Evolutionary conservation across 1,139 yeast genomes (phyloP), one percentile per base, ranked within the genome.

Genomic region (Ogataea hybrid): DNA sequence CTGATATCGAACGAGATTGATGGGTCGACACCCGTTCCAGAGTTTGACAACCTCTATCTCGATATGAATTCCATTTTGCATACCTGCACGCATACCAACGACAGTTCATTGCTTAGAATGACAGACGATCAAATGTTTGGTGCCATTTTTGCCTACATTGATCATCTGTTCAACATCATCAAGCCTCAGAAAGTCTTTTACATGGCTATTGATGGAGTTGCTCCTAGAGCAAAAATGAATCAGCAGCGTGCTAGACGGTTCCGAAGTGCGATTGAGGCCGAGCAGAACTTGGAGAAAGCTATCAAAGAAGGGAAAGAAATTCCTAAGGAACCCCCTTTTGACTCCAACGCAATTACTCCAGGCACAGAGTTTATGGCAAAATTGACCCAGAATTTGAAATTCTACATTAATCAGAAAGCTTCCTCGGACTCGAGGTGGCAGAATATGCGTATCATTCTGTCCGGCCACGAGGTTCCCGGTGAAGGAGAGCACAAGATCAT

Each of bases 181-280:
- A 81, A 81, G 59, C 99, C 99, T 6, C 75, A 85, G 56, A 77
- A 88, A 61, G 79, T 86, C 25, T 87, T 94, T 56, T 90, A 85
- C 64, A 90, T 94, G 95, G 98, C 99, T 5, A 89, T 94, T 49
- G 99, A 94, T 68, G 99, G 99, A 53, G 99, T 94, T 39, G 98
- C 98, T 0, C 99, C 99, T 39, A 75, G 99, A 59, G 99, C 99
- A 21, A 94, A 94, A 62, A 94, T 94, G 97, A 94, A 94, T 62
- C 99, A 94, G 65, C 99, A 94, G 65, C 81, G 99, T 65, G 85
- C 98, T 2, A 81, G 99, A 70, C 79, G 99, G 65, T 94, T 94
- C 63, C 74, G 98, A 64, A 81, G 97, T 11, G 98, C 98, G 0
- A 79, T 83, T 57, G 98, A 94, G 58, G 97, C 97, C 1, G 95